Percentiles rank a stretch among this genome's conserved stretches.
Evolutionary conservation across 129 eudicot genomes (phyloP).

Genomic region (Centrapalus pauciflorus): DNA sequence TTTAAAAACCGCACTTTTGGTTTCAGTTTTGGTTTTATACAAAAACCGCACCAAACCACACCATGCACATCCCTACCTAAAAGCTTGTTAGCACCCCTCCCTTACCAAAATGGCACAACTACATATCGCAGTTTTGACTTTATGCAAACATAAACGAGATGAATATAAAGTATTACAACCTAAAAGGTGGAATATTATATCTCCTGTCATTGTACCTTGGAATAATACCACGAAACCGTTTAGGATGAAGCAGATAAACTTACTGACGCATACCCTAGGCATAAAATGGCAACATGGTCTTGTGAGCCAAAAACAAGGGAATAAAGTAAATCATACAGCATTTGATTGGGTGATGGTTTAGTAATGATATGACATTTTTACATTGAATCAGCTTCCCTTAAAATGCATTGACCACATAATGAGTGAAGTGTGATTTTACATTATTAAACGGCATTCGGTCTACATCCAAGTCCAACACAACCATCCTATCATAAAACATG

Average conservation of each 20-base stretch:
- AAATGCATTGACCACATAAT: no score
- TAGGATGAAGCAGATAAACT: neutral
- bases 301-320: neutral
- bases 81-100: neutral
- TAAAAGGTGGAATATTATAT: constrained; percentile 2
- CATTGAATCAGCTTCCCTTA: neutral
- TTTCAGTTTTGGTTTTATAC: no score
- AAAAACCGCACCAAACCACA: no score
- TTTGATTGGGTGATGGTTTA: no score
- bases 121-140: neutral
- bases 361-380: neutral
- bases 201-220: neutral
- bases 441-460: neutral
- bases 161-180: neutral
- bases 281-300: neutral
- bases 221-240: neutral
- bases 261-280: neutral
- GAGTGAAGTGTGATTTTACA: neutral
- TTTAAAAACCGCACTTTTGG: no score
- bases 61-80: no score
- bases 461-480: neutral
- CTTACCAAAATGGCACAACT: constrained; percentile 2
- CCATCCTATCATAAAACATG: neutral
- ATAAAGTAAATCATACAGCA: constrained; percentile 8
- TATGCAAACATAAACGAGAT: neutral